Conservation (phyloP, 2,329 filamentous ascomycete genomes). For the Lecanicillium sp. region DNA sequence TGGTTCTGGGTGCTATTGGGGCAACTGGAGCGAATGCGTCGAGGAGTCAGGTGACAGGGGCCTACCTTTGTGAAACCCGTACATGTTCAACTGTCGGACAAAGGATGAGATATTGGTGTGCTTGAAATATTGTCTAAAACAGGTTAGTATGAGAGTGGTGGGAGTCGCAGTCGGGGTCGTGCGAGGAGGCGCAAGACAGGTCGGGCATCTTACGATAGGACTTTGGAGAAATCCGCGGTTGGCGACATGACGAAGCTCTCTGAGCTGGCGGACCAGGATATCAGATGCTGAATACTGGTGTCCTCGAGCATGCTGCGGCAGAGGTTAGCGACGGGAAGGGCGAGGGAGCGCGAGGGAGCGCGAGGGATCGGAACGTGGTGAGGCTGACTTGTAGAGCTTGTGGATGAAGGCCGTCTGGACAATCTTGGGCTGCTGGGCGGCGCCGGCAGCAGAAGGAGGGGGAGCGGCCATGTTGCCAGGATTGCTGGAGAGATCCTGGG, state of each 20-base stretch:
- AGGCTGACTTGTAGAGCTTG: conserved; percentile 91
- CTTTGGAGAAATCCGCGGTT: conserved; percentile 95
- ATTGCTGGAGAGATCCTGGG: conserved; percentile 32
- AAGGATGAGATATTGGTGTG: conserved; percentile 99
- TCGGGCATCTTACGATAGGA: conserved; percentile 69
- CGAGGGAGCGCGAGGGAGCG: neutral
- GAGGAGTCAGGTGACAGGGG: too few relatives aligned
- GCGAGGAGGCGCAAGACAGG: neutral
- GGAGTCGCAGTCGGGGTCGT: conserved; percentile 14
- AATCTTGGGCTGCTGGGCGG: conserved; percentile 90
- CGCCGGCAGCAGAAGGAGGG: conserved; percentile 55
- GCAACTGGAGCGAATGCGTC: too few relatives aligned
- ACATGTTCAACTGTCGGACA: conserved; percentile 97
- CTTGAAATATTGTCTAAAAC: conserved; percentile 90
- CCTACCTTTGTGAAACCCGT: conserved; percentile 98
- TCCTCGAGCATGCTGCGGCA: conserved; percentile 86
- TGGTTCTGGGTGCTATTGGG: too few relatives aligned
- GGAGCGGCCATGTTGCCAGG: conserved; percentile 45
- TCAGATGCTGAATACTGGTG: conserved; percentile 84
- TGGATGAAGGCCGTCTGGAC: conserved; percentile 99
- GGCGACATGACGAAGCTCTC: conserved; percentile 99
- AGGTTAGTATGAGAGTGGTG: conserved; percentile 8
- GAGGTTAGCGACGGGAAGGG: too few relatives aligned
- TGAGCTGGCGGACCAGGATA: conserved; percentile 88
- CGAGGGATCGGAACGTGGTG: too few relatives aligned